phyloP scores from a whole-genome alignment of 2,329 filamentous ascomycete genomes.

The Calonectria montana region DNA sequence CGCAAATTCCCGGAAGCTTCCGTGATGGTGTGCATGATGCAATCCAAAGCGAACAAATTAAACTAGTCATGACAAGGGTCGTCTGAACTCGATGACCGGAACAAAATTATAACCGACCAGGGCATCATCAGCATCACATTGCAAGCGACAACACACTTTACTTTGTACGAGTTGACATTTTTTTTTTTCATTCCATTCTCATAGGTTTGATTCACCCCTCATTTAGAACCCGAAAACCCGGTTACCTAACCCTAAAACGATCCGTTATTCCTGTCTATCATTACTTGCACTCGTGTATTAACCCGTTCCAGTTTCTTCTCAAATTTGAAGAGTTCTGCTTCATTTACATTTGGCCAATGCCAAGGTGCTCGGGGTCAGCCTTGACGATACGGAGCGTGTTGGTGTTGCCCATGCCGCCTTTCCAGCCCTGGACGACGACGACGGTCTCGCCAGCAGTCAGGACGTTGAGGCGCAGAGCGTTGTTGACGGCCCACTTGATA shows the following conservation, averaged over 20 bases:
- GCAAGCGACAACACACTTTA: background rate
- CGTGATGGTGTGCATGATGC: background rate
- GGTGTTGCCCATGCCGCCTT: constrained; percentile 91
- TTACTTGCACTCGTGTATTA: constrained; percentile 43
- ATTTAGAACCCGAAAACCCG: constrained; percentile 41
- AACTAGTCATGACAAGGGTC: background rate
- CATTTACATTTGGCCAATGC: constrained; percentile 59
- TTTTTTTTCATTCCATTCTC: constrained; percentile 22
- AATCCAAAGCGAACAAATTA: background rate
- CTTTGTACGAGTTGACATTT: constrained; percentile 21
- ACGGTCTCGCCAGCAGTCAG: constrained; percentile 79
- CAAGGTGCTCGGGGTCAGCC: constrained; percentile 69
- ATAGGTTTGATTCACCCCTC: constrained; percentile 33
- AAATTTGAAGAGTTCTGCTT: constrained; percentile 1
- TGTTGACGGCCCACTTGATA: constrained; percentile 95
- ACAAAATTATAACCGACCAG: too few species aligned
- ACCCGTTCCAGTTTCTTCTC: constrained; percentile 32
- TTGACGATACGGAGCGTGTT: constrained; percentile 79
- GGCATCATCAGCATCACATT: background rate
- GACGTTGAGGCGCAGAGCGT: constrained; percentile 85
- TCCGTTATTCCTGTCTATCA: constrained; percentile 44
- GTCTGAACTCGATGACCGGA: background rate
- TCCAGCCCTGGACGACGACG: constrained; percentile 90
- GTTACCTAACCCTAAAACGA: constrained; percentile 43
- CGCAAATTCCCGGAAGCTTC: constrained; percentile 10